A percentile compares a stretch with the other conserved stretches of the same genome.
These are phyloP conservation scores for Pseudozyma sp. DNA, from an alignment of 1,284 basidiomycete species.

Conservation along the genomic window DNA sequence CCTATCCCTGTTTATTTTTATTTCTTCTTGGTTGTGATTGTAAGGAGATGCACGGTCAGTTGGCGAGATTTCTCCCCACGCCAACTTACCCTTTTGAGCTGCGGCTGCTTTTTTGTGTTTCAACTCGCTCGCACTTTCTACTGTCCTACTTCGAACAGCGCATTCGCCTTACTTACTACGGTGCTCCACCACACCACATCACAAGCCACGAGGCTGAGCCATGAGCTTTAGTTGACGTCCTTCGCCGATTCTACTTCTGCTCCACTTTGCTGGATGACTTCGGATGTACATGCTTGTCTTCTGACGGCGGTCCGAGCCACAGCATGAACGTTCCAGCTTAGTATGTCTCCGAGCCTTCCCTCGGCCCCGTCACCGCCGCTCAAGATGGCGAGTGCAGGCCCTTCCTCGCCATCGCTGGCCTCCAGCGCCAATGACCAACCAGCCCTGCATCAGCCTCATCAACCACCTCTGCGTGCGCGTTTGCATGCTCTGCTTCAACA, in stretches of 20 bases:
- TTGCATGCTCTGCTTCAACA: slow-evolving; percentile 40
- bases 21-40: no score
- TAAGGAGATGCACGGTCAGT: no score
- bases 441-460: slow-evolving; percentile 10
- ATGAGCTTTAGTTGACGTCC: background rate
- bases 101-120: no score
- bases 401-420: slow-evolving; percentile 10
- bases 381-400: slow-evolving; percentile 10
- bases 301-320: slow-evolving; percentile 3
- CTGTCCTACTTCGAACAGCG: no score
- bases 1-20: no score
- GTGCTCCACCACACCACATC: background rate
- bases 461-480: slow-evolving; percentile 29
- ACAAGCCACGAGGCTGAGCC: background rate
- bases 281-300: slow-evolving; percentile 7
- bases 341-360: slow-evolving; percentile 8
- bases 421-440: slow-evolving; percentile 1
- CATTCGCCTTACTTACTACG: no score
- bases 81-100: no score
- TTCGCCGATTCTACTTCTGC: background rate
- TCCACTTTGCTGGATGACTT: background rate
- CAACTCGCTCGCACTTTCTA: no score
- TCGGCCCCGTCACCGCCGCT: slow-evolving; percentile 2
- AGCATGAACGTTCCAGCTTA: background rate
- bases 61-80: no score